Base-by-base conservation (phyloP, 306 rosid genomes). In the Quercus robur region DNA sequence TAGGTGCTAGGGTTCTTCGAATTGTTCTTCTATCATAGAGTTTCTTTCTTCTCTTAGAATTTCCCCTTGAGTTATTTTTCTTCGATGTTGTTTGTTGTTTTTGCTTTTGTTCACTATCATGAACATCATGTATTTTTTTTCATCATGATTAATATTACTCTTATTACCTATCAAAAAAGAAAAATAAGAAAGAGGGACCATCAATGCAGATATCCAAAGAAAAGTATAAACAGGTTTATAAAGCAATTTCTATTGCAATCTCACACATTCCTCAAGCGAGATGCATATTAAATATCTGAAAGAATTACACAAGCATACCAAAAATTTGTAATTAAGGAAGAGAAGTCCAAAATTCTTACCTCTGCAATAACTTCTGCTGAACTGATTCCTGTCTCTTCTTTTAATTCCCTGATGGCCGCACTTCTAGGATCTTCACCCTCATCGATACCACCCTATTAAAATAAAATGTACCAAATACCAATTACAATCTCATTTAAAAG, bases 361-460 rank as follows among this genome's bases (percentile, higher is more conserved):
- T 94, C 95, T 12, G 91, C 85, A 76, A 93, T 78, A 77, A 93
- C 79, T 86, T 94, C 96, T 15, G 94, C 97, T 4, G 99, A 93
- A 77, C 30, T 90, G 70, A 94, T 91, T 73, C 97, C 97, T 4
- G 99, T 94, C 82, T 94, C 99, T 85, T 94, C 95, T 81, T 91
- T 87, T 28, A 94, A 74, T 79, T 93, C 99, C 76, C 97, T 87
- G 58, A 91, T 77, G 75, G 90, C 95, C 57, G 97, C 97, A 81
- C 51, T 77, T 87, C 85, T 90, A 19, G 95, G 95, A 83, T 94
- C 96, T 86, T 94, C 97, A 41, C 89, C 94, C 75, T 93, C 97
- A 76, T 94, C 94, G 77, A 93, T 81, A 73, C 97, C 99, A 52
- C 97, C 99, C 97, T 90, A 80, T 44, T 75, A 33, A 18, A 81